These are phyloP conservation scores for Malbranchea zuffiana DNA, from an alignment of 2,329 filamentous ascomycete species.

Conservation along the genomic window DNA sequence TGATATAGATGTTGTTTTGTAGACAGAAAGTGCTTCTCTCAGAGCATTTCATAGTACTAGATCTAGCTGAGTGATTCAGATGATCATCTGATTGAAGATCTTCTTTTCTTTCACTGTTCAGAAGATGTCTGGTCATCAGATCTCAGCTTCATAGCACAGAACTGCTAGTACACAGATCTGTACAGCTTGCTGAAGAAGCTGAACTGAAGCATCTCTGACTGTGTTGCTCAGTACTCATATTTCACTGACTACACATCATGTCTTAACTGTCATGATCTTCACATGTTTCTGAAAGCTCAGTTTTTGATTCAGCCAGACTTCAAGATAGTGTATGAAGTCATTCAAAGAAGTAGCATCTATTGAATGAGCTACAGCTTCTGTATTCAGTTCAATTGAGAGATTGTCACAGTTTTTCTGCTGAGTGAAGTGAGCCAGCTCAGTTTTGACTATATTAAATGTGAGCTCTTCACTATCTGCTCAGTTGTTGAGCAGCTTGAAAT, in stretches of 20 bases:
- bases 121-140: constrained; percentile 5
- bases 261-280: constrained; percentile 13
- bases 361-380: not conserved
- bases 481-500: not conserved
- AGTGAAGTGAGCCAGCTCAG: not conserved
- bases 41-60: constrained; percentile 4
- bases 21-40: constrained; percentile 8
- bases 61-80: not conserved
- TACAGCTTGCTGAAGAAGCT: constrained; percentile 1
- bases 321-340: constrained; percentile 16
- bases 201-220: not conserved
- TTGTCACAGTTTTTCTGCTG: not conserved
- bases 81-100: not conserved
- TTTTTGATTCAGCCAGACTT: constrained; percentile 15
- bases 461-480: not conserved
- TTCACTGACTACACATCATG: constrained; percentile 5
- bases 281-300: constrained; percentile 15
- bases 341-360: not conserved
- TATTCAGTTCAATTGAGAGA: not conserved
- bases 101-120: not conserved
- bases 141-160: constrained; percentile 10
- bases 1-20: constrained; percentile 12
- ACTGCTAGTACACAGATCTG: constrained; percentile 3
- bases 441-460: constrained; percentile 1
- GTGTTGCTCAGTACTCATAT: constrained; percentile 7